Conservation (phyloP, 164 flowering plant species). For the Taxillus chinensis region DNA sequence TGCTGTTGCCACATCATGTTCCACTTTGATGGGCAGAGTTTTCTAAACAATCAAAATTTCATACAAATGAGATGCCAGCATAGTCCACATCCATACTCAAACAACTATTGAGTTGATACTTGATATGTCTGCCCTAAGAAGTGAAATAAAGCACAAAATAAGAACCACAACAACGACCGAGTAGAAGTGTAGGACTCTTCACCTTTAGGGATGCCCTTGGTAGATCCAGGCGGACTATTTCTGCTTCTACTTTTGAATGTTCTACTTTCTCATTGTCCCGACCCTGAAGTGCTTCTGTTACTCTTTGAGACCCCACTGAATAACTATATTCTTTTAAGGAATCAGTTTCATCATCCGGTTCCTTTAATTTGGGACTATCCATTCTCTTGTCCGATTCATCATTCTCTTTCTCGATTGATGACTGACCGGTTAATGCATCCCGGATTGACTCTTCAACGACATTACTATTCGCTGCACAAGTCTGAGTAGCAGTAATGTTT, state of each 20-base stretch:
- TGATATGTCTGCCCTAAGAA: neutral
- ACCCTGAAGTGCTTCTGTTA: slow-evolving; percentile 6
- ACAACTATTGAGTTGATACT: too few species aligned
- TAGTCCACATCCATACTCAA: neutral
- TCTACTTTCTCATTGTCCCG: slow-evolving; percentile 9
- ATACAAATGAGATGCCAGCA: neutral
- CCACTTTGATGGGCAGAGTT: slow-evolving; percentile 22
- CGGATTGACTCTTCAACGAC: slow-evolving; percentile 16
- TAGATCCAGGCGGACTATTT: slow-evolving; percentile 19
- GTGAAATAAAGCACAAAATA: neutral
- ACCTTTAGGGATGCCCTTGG: slow-evolving; percentile 43
- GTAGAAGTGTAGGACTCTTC: neutral
- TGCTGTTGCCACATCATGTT: slow-evolving; percentile 8
- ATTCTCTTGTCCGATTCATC: slow-evolving; percentile 16
- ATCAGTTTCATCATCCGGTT: slow-evolving; percentile 20
- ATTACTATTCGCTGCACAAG: slow-evolving; percentile 8
- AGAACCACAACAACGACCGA: neutral
- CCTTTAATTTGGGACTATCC: slow-evolving; percentile 11
- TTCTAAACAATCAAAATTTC: slow-evolving; percentile 18
- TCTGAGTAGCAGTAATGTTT: slow-evolving; percentile 8
- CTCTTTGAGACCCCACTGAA: slow-evolving; percentile 8
- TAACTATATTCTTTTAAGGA: slow-evolving; percentile 14
- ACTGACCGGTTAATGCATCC: slow-evolving; percentile 13
- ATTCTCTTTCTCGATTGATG: slow-evolving; percentile 11
- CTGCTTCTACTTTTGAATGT: slow-evolving; percentile 12